Conservation (phyloP, 768 basidiomycete species). For the Trametes sanguinea region DNA sequence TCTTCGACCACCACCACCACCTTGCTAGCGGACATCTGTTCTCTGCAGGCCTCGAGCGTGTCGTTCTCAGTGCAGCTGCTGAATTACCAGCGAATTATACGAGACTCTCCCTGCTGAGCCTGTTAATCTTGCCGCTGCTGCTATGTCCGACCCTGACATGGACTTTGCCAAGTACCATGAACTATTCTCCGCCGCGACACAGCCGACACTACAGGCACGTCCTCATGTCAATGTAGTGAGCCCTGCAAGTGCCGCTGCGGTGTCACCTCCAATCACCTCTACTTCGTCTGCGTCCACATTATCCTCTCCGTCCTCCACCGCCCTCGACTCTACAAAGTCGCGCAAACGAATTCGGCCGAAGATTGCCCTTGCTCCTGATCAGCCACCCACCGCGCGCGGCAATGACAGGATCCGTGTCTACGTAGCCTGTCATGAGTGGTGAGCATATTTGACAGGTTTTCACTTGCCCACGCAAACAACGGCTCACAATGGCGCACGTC, state of each 20-base stretch:
- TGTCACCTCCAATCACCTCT: no score
- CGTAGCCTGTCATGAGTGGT: constrained; percentile 81
- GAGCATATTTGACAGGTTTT: constrained; percentile 20
- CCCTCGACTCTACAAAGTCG: not conserved
- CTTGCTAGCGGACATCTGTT: no score
- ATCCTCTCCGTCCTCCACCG: not conserved
- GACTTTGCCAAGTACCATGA: not conserved
- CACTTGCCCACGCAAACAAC: no score
- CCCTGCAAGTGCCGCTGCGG: not conserved
- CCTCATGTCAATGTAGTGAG: not conserved
- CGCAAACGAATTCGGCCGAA: constrained; percentile 38
- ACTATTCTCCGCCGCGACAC: not conserved
- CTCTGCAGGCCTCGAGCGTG: not conserved
- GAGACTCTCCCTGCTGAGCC: not conserved
- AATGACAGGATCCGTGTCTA: constrained; percentile 73
- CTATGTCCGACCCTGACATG: not conserved
- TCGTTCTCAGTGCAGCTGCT: not conserved
- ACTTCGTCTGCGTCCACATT: no score
- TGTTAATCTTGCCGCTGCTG: not conserved
- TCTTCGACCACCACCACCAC: not conserved
- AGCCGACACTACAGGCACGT: not conserved
- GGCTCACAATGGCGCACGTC: not conserved
- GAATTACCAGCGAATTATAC: no score
- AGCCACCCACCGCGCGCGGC: constrained; percentile 79
- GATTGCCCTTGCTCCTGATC: constrained; percentile 70